Base-by-base conservation (phyloP, 805 yeast species). In the Metschnikowia orientalis region DNA sequence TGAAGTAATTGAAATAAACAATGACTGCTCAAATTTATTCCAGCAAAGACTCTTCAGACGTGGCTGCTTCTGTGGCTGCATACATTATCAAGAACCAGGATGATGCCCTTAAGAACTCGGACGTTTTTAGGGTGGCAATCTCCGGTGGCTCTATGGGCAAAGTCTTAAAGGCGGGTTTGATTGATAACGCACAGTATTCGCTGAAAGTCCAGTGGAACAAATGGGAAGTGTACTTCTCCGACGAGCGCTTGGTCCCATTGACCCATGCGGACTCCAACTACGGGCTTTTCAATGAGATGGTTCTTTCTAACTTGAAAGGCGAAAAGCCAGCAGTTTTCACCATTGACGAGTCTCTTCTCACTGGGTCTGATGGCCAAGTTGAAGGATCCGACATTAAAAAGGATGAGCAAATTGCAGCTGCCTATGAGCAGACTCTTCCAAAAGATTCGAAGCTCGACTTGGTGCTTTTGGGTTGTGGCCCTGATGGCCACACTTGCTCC, bases 401-500 rank as follows among this genome's bases (percentile, higher is more conserved):
- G 26, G 69, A 67, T 37, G 30, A 39, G 25, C 44, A 61, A 26
- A 75, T 84, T 47, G 88, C 95, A 4, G 44, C 52, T 11, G 79
- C 73, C 28, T 88, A 88, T 57, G 80, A 73, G 43, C 40, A 64
- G 1, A 61, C 67, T 26, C 58, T 88, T 32, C 86, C 90, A 7
- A 21, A 40, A 6, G 57, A 57, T 35, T 53, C 47, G 14, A 51
- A 57, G 38, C 51, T 79, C 18, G 95, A 88, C 57, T 63, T 87
- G 47, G 63, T 88, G 14, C 63, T 87, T 35, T 69, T 88, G 42
- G 97, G 97, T 14, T 83, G 92, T 56, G 97, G 97, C 6, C 96
- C 96, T 21, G 97, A 88, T 52, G 97, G 96, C 23, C 97, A 88
- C 58, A 88, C 95, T 4, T 85, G 95, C 63, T 88, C 96, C 1